Base-by-base conservation (phyloP, 441 rosid species). In the Hura crepitans region DNA sequence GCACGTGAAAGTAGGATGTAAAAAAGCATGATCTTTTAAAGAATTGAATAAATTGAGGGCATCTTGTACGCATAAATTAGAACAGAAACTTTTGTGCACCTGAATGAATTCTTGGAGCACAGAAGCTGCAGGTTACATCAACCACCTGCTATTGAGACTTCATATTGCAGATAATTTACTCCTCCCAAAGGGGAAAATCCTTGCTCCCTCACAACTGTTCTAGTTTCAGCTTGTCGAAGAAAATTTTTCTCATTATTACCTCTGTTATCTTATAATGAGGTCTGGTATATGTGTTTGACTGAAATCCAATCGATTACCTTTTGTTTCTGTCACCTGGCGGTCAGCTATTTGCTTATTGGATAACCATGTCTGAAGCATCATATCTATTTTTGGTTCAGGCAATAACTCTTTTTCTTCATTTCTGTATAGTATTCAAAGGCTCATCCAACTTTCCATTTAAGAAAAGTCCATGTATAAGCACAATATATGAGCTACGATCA, bases 381-480 rank as follows among this genome's bases (percentile, higher is more conserved):
- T 83, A 72, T 89, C 96, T 62, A 80, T 88, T 66, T 69, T 86
- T 54, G 85, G 91, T 71, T 89, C 96, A 0, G 95, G 89, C 51
- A 82, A 78, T 53, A 88, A 70, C 39, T 85, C 45, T 82, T 91
- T 56, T 75, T 87, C 80, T 88, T 89, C 99, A 93, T 96, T 80
- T 91, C 96, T 71, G 62, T 65, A 78, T 85, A 90, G 81, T 81
- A 92, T 73, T 80, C 74, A 78, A 84, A 69, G 11, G 99, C 97
- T 77, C 92, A 71, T 88, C 93, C 77, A 96, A 58, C 82, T 82
- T 88, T 62, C 92, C 96, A 78, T 89, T 96, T 75, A 91, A 81
- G 80, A 95, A 87, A 39, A 95, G 79, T 47, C 97, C 98, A 77
- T 93, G 96, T 77, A 92, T 93, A 75, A 96, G 82, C 75, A 86